Conservation (phyloP, 768 basidiomycete genomes). For the Mycena filopes region DNA sequence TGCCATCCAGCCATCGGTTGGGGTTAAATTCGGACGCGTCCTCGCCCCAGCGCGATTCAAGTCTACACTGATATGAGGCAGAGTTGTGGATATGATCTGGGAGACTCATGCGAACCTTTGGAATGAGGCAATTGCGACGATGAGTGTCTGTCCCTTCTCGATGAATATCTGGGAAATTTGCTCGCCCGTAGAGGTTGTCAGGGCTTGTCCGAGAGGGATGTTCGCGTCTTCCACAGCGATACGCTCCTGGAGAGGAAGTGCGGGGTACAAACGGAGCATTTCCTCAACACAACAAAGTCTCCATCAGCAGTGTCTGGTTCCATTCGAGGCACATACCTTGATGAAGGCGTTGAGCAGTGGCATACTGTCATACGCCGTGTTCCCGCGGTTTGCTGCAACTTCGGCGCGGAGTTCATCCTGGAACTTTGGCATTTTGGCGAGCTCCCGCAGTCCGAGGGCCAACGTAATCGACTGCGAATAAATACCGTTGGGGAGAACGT, state of each 20-base stretch:
- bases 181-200: neutral
- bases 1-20: too few relatives aligned
- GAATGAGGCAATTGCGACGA: neutral
- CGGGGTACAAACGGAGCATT: constrained; percentile 17
- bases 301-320: neutral
- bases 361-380: constrained; percentile 8
- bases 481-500: too few relatives aligned
- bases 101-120: too few relatives aligned
- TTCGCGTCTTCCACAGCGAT: neutral
- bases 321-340: constrained; percentile 8
- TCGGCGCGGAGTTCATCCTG: constrained; percentile 18
- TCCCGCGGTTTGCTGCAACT: constrained; percentile 1
- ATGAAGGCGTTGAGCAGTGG: constrained; percentile 25
- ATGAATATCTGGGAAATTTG: neutral
- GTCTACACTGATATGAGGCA: neutral
- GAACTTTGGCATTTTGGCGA: constrained; percentile 15
- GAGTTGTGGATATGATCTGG: too few relatives aligned
- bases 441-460: constrained; percentile 7
- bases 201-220: neutral
- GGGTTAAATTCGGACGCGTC: neutral
- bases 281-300: neutral
- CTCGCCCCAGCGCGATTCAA: constrained; percentile 8
- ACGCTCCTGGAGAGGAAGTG: neutral
- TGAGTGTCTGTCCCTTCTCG: neutral
- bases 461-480: constrained; percentile 14